phyloP scores from a whole-genome alignment of 208 protist genomes.

The Trypanosoma brucei region DNA sequence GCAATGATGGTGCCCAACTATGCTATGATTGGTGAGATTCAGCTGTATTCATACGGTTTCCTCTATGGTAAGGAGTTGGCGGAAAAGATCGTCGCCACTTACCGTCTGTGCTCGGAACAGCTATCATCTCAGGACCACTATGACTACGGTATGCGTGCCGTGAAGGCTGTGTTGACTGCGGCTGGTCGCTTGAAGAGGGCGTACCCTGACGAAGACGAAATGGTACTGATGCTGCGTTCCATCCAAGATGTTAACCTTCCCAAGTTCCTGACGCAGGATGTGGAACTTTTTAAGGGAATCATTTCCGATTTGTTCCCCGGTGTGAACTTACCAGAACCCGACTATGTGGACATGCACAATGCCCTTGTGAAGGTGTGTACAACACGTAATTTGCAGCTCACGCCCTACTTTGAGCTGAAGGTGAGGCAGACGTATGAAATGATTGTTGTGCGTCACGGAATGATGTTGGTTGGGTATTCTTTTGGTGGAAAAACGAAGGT shows the following conservation, averaged over 20 bases:
- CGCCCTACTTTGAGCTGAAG: constrained; percentile 89
- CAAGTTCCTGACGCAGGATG: constrained; percentile 94
- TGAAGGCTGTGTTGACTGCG: constrained; percentile 94
- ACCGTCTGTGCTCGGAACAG: constrained; percentile 95
- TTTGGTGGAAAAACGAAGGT: constrained; percentile 91
- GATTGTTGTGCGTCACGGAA: constrained; percentile 96
- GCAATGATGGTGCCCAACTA: constrained; percentile 98
- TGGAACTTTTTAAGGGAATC: constrained; percentile 96
- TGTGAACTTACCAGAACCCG: constrained; percentile 74
- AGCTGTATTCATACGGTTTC: constrained; percentile 97
- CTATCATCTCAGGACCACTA: constrained; percentile 97
- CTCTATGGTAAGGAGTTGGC: constrained; percentile 88
- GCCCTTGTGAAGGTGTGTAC: constrained; percentile 58
- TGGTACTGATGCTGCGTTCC: constrained; percentile 93
- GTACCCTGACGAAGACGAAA: constrained; percentile 91
- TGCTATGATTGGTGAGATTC: constrained; percentile 97
- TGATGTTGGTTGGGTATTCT: constrained; percentile 97
- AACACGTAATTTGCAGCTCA: constrained; percentile 82
- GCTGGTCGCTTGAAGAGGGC: constrained; percentile 89
- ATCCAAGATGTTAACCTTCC: constrained; percentile 95
- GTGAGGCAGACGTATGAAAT: constrained; percentile 95
- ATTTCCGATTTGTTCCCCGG: constrained; percentile 93
- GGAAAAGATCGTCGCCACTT: constrained; percentile 95
- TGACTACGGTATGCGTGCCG: constrained; percentile 96
- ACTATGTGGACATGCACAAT: constrained; percentile 86